A percentile compares a stretch with the other conserved stretches of the same genome.
Evolutionary conservation across 352 stramenopile genomes (phyloP).

Genomic region (Globisporangium middletonii): DNA sequence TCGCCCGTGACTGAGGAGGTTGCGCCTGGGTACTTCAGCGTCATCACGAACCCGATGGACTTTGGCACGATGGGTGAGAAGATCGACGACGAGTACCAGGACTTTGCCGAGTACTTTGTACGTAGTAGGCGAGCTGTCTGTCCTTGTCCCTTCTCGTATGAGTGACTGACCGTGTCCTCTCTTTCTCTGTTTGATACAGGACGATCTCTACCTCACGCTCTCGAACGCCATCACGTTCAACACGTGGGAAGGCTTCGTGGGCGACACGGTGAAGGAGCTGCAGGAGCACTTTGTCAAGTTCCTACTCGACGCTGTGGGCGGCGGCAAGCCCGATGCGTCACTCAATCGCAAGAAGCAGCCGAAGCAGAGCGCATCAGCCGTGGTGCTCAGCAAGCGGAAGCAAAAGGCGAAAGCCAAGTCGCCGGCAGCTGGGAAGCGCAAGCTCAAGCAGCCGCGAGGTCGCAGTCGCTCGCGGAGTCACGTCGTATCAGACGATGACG

Average conservation of each 20-base stretch:
- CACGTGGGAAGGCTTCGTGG: slow-evolving; percentile 49
- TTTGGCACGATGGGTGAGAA: slow-evolving; percentile 91
- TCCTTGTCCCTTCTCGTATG: background rate
- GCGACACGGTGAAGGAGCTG: slow-evolving; percentile 52
- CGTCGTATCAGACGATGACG: slow-evolving; percentile 35
- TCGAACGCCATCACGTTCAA: slow-evolving; percentile 83
- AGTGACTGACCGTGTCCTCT: slow-evolving; percentile 3
- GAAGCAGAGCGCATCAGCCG: background rate
- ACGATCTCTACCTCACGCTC: slow-evolving; percentile 68
- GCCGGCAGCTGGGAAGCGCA: slow-evolving; percentile 4
- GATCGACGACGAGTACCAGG: slow-evolving; percentile 52
- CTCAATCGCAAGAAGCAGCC: slow-evolving; percentile 8
- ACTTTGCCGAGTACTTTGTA: slow-evolving; percentile 80
- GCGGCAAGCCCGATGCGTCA: slow-evolving; percentile 17
- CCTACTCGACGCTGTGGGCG: slow-evolving; percentile 50
- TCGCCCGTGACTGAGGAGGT: slow-evolving; percentile 86
- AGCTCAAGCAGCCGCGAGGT: background rate
- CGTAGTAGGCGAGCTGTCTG: background rate
- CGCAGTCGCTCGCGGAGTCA: background rate
- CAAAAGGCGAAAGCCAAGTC: slow-evolving; percentile 21
- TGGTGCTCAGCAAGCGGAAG: slow-evolving; percentile 7
- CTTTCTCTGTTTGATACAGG: slow-evolving; percentile 23
- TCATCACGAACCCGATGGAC: slow-evolving; percentile 90
- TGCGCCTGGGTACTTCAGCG: slow-evolving; percentile 89
- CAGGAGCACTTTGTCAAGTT: slow-evolving; percentile 75